A percentile compares a stretch with the other conserved stretches of the same genome.
These are phyloP conservation scores for Cymbidium sinense DNA, from an alignment of 106 monocot species.

Conservation along the genomic window DNA sequence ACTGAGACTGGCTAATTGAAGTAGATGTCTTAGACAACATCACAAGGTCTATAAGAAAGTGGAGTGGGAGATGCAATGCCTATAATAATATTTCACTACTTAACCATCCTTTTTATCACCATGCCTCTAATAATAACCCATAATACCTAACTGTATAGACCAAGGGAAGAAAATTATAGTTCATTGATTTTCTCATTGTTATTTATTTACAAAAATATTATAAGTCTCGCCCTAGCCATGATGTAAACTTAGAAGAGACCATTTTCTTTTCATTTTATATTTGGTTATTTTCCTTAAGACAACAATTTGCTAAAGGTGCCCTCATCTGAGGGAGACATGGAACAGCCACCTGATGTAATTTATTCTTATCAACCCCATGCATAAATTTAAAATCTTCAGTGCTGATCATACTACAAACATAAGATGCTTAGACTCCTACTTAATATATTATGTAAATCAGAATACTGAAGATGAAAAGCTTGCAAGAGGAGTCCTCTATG, in stretches of 20 bases:
- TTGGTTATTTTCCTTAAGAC: not conserved
- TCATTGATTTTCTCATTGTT: not conserved
- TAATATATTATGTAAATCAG: constrained; percentile 24
- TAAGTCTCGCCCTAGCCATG: not conserved
- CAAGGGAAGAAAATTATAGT: not conserved
- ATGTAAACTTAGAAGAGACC: not conserved
- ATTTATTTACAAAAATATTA: not conserved
- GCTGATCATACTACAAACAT: not conserved
- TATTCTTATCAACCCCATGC: not conserved
- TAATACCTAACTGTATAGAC: not conserved
- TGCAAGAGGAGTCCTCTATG: constrained; percentile 60
- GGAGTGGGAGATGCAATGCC: not conserved
- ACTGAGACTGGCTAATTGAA: not conserved
- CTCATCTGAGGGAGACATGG: not conserved
- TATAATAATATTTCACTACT: not conserved
- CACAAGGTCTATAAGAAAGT: not conserved
- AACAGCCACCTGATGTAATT: not conserved
- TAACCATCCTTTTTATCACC: not conserved
- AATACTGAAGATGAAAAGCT: constrained; percentile 41
- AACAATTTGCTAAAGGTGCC: not conserved
- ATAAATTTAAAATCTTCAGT: not conserved
- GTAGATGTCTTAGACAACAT: too few relatives aligned
- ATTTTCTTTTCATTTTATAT: not conserved
- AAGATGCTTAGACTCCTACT: not conserved
- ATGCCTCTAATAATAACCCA: not conserved